Evolutionary conservation across 2,329 filamentous ascomycete species (phyloP), one percentile per base, ranked within the genome.

Genomic region (Dothideomycetidae sp.): DNA sequence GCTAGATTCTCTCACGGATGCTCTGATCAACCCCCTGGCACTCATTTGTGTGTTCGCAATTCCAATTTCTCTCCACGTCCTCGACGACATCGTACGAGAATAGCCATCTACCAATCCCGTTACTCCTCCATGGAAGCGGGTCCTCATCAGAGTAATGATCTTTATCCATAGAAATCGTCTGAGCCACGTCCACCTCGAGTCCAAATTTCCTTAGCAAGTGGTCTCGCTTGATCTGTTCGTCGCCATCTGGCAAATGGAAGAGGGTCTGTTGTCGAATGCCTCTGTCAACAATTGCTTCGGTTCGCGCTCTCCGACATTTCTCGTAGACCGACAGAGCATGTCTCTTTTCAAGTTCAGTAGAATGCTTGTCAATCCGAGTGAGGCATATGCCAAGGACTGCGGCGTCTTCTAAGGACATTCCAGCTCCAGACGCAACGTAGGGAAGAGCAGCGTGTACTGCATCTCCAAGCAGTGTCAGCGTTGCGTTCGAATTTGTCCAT

Each of bases 361-460:
- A 57, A 23, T 61, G 57, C 0, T 57, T 59, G 7, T 7, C 7
- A 1, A 72, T 44, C 3, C 61, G 59, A 0, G 61, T 61, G 1
- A 75, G 60, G 39, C 69, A 72, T 31, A 73, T 55, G 0, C 73
- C 71, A 0, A 75, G 57, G 0, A 73, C 68, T 2, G 68, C 68
- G 0, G 61, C 72, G 38, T 77, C 73, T 51, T 77, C 73, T 1
- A 76, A 58, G 3, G 67, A 66, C 71, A 75, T 75, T 2, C 71
- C 71, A 0, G 71, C 71, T 2, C 70, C 65, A 5, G 57, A 63
- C 2, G 71, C 70, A 0, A 75, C 58, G 48, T 79, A 79, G 0
- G 75, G 75, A 0, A 79, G 58, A 0, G 72, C 78, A 1, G 75
- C 73, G 43, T 79, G 73, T 2, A 73, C 71, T 1, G 73, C 70